phyloP scores from a whole-genome alignment of 352 stramenopile genomes.

The Globisporangium rhizosaccharum region DNA sequence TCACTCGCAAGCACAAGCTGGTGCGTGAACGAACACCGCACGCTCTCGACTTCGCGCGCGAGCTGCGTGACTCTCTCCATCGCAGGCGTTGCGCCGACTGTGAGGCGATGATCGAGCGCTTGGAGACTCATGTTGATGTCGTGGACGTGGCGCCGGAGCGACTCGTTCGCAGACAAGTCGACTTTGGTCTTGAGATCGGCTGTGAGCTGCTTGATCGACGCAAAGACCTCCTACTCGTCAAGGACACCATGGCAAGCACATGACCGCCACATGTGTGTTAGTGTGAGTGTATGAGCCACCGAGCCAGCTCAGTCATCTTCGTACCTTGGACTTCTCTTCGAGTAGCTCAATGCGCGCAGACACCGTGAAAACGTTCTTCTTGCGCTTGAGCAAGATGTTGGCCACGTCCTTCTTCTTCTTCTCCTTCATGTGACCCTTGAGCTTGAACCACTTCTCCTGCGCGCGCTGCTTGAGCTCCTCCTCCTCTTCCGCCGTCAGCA shows the following conservation, averaged over 20 bases:
- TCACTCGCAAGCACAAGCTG: slow-evolving; percentile 30
- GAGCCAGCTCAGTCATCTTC: not conserved
- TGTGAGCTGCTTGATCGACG: slow-evolving; percentile 56
- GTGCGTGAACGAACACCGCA: slow-evolving; percentile 27
- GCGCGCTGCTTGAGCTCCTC: slow-evolving; percentile 55
- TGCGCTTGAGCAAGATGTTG: slow-evolving; percentile 72
- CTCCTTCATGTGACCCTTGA: slow-evolving; percentile 69
- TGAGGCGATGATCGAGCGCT: slow-evolving; percentile 36
- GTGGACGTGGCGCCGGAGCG: slow-evolving; percentile 42
- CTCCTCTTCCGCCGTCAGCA: slow-evolving; percentile 55
- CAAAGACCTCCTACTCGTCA: slow-evolving; percentile 37
- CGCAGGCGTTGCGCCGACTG: slow-evolving; percentile 25
- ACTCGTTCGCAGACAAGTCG: slow-evolving; percentile 32
- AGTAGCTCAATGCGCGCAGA: slow-evolving; percentile 67
- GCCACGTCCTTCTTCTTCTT: slow-evolving; percentile 73
- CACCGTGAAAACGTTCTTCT: slow-evolving; percentile 78
- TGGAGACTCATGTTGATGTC: slow-evolving; percentile 50
- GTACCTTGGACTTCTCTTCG: slow-evolving; percentile 57
- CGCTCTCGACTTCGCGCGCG: slow-evolving; percentile 24
- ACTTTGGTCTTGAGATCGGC: slow-evolving; percentile 54
- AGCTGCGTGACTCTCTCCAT: slow-evolving; percentile 46
- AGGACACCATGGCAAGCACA: not conserved
- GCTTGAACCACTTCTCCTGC: slow-evolving; percentile 64
- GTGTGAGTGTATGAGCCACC: not conserved
- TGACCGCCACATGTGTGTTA: not conserved